These are phyloP conservation scores for Hymenoscyphus scutula DNA, from an alignment of 2,329 filamentous ascomycete genomes.

Conservation along the genomic window DNA sequence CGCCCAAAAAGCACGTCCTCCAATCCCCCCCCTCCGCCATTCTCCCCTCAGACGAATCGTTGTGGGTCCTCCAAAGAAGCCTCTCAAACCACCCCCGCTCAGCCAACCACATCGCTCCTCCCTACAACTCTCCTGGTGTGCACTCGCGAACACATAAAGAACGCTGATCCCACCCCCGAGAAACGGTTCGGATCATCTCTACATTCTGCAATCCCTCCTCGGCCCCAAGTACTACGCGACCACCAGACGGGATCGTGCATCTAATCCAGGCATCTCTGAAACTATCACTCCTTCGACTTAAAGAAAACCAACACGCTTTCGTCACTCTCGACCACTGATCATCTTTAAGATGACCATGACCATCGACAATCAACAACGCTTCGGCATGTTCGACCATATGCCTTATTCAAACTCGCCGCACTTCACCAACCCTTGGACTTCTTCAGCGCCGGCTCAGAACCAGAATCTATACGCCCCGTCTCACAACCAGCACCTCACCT, in stretches of 20 bases:
- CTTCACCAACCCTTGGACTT: slow-evolving; percentile 87
- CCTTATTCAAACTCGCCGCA: slow-evolving; percentile 66
- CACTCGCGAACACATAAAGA: slow-evolving; percentile 33
- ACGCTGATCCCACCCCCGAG: slow-evolving; percentile 35
- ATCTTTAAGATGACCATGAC: slow-evolving; percentile 78
- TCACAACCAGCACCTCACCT: slow-evolving; percentile 54
- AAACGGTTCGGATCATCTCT: slow-evolving; percentile 28
- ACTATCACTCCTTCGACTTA: slow-evolving; percentile 17
- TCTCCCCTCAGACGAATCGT: slow-evolving; percentile 4
- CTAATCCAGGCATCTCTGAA: slow-evolving; percentile 30
- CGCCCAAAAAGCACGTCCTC: slow-evolving; percentile 8
- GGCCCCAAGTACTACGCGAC: slow-evolving; percentile 24
- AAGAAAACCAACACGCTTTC: slow-evolving; percentile 11
- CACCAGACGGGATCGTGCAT: slow-evolving; percentile 35
- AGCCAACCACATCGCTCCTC: slow-evolving; percentile 4
- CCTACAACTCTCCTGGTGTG: not conserved
- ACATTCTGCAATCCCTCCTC: slow-evolving; percentile 24
- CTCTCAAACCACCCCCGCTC: not conserved
- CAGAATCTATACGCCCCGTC: slow-evolving; percentile 60
- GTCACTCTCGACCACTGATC: slow-evolving; percentile 18
- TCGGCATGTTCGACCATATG: slow-evolving; percentile 75
- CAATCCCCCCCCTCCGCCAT: slow-evolving; percentile 6
- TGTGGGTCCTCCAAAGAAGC: not conserved
- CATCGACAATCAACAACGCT: slow-evolving; percentile 84
- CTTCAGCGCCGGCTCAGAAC: slow-evolving; percentile 48